These are phyloP conservation scores for Magnolia officinalis DNA, from an alignment of 164 flowering plant species.

Conservation along the genomic window DNA sequence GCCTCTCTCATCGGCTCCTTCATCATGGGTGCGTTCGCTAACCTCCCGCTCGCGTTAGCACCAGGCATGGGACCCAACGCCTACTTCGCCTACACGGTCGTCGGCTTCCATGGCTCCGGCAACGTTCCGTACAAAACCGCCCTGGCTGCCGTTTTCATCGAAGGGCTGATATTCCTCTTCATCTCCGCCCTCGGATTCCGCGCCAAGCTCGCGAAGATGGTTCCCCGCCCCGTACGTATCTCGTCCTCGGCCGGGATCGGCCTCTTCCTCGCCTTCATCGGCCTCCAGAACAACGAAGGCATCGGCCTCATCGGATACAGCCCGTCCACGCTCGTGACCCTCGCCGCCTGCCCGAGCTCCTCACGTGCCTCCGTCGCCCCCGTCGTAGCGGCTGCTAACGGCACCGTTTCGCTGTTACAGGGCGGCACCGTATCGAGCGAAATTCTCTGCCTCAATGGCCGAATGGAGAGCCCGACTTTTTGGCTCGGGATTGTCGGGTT, in stretches of 20 bases:
- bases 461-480: conserved; percentile 86
- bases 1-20: conserved; percentile 74
- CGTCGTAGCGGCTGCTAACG: conserved; percentile 47
- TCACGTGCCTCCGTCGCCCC: conserved; percentile 62
- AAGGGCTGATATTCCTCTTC: conserved; percentile 64
- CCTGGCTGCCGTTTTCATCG: conserved; percentile 68
- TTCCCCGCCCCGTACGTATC: conserved; percentile 81
- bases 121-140: conserved; percentile 54
- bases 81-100: conserved; percentile 86
- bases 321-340: conserved; percentile 68
- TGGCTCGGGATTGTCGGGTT: conserved; percentile 85
- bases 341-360: conserved; percentile 69
- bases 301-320: conserved; percentile 72
- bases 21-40: conserved; percentile 80
- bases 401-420: conserved; percentile 50
- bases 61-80: conserved; percentile 96
- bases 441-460: conserved; percentile 44
- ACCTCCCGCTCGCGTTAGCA: conserved; percentile 76
- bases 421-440: conserved; percentile 66
- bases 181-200: conserved; percentile 78
- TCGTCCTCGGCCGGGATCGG: conserved; percentile 91
- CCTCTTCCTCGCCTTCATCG: conserved; percentile 82
- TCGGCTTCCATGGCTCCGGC: conserved; percentile 93
- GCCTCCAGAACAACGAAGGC: conserved; percentile 75
- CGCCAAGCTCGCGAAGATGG: conserved; percentile 63